A percentile compares a stretch with the other conserved stretches of the same genome.
phyloP scores from a whole-genome alignment of 2,329 filamentous ascomycete genomes.

The Diaporthe sp. region DNA sequence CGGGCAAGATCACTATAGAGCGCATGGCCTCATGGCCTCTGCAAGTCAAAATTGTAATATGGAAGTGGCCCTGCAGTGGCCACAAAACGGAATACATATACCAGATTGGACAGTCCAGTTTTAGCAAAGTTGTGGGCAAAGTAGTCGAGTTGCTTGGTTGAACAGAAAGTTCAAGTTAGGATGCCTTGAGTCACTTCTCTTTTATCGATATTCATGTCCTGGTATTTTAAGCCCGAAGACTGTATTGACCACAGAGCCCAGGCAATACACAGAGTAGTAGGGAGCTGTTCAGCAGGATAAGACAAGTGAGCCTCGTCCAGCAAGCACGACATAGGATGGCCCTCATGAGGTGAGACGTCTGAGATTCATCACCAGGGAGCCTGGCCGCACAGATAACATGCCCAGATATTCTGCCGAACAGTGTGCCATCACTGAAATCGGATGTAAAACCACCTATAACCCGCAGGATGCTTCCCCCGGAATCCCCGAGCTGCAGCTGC shows the following conservation, averaged over 20 bases:
- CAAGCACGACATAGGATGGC: not conserved
- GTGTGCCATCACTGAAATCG: not conserved
- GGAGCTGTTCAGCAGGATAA: not conserved
- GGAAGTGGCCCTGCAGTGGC: not conserved
- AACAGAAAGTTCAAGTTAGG: too few relatives aligned
- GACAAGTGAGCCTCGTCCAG: not conserved
- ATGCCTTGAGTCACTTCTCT: not conserved
- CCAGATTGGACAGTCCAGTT: not conserved
- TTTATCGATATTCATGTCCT: not conserved
- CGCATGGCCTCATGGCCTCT: not conserved
- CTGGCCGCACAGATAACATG: too few relatives aligned
- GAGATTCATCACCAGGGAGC: not conserved
- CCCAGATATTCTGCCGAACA: not conserved
- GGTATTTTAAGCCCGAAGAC: too few relatives aligned
- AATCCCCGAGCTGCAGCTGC: too few relatives aligned
- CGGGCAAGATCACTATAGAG: not conserved
- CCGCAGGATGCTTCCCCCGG: not conserved
- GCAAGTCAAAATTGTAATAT: not conserved
- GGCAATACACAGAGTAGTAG: not conserved
- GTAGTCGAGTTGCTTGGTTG: not conserved
- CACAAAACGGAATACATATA: too few relatives aligned
- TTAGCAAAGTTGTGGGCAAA: too few relatives aligned
- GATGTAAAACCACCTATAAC: not conserved
- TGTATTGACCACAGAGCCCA: too few relatives aligned
- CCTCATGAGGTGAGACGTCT: not conserved